Base-by-base conservation (phyloP, 179 eudicot genomes). In the Camellia oleifera region DNA sequence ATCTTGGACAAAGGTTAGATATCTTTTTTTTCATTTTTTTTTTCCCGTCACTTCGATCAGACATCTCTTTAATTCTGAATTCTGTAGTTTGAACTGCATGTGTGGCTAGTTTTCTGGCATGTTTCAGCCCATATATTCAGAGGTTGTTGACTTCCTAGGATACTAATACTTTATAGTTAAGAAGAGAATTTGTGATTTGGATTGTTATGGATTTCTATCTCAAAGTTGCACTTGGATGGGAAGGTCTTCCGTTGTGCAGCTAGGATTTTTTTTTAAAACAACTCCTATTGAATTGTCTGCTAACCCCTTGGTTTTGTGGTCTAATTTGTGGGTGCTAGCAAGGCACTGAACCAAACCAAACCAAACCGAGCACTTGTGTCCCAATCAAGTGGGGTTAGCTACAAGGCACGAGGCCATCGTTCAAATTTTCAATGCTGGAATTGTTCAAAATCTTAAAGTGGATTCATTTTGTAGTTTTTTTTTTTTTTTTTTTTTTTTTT, bases 1-100 rank as follows among this genome's bases (percentile, higher is more conserved):
- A 11, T 26, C 20, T 8, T 50, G 44, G 50, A 61, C 45, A 8
- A 70, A 76, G 80, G 80, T 77, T 53, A 20, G 70, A 54, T 18
- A n/a, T 72, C 68, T 63, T 65, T 9, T 20, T 45, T 10, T 69
- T 15, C n/a, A 32, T 50, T 69, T 44, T 69, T 9, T 26, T 26
- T 56, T 74, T 74, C 26, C 26, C 2, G 79, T 46, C 42, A 13
- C n/a, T 5, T 7, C 44, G 45, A 42, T 46, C 18, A 60, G 69
- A 46, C 42, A 61, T 61, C 42, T 62, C 78, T 44, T 61, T 76
- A 44, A 58, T 62, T 57, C 78, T 18, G 18, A 75, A 61, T 76
- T 76, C 42, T 9, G 5, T 45, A 12, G 20, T 76, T 23, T 48
- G 44, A 65, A 76, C 4, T 20, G 71, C 70, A 48, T 2, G 60